Conservation (phyloP, 2,329 filamentous ascomycete genomes). For the Thermoascus crustaceus region DNA sequence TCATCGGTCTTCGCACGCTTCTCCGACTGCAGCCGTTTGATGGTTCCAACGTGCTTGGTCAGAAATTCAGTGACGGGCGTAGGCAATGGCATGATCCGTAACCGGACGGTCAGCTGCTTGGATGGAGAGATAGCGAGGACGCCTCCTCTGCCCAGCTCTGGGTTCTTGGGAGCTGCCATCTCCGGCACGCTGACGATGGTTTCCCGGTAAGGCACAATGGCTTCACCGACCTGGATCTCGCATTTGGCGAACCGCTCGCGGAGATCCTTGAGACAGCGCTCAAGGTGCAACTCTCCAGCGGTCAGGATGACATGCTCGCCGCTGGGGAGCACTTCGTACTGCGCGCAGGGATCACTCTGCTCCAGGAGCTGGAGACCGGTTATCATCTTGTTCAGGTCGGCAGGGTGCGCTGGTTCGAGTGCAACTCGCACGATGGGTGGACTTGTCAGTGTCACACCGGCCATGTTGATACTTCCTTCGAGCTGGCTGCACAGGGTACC, state of each 20-base stretch:
- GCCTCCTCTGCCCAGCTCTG: conserved; percentile 75
- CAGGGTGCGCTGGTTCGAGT: conserved; percentile 84
- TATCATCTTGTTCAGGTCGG: conserved; percentile 92
- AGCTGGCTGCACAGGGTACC: conserved; percentile 85
- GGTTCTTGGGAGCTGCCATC: conserved; percentile 82
- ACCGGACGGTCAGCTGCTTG: conserved; percentile 70
- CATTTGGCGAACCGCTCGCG: conserved; percentile 87
- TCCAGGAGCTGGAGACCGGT: conserved; percentile 76
- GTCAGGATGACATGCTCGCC: conserved; percentile 94
- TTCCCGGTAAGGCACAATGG: conserved; percentile 93
- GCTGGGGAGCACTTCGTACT: conserved; percentile 86
- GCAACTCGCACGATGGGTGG: conserved; percentile 94
- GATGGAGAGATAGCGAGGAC: conserved; percentile 70
- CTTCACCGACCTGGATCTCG: conserved; percentile 86
- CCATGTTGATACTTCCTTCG: conserved; percentile 81
- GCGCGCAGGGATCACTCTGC: conserved; percentile 89
- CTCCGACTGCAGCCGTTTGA: conserved; percentile 72
- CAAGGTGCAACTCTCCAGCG: conserved; percentile 87
- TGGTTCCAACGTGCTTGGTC: conserved; percentile 65
- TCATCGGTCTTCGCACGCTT: conserved; percentile 46
- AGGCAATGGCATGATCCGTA: conserved; percentile 74
- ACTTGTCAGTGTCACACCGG: conserved; percentile 69
- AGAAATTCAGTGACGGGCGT: conserved; percentile 74
- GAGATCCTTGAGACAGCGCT: conserved; percentile 87
- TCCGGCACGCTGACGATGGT: conserved; percentile 81